Evolutionary conservation across 2,329 filamentous ascomycete genomes (phyloP).

Genomic region (Chrysosporium queenslandicum): DNA sequence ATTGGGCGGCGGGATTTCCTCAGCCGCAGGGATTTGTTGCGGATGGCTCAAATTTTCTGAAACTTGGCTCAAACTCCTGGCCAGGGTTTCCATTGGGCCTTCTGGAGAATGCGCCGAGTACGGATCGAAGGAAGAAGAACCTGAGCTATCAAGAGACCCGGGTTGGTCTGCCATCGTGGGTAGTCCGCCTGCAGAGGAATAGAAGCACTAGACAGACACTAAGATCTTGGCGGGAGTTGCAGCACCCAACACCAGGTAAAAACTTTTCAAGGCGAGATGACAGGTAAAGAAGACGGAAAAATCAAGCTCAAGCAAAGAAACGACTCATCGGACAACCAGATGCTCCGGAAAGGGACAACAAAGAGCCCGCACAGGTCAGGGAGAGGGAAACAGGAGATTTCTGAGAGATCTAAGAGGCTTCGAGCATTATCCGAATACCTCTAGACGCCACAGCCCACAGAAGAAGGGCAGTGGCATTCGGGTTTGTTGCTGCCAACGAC

Average conservation of each 20-base stretch:
- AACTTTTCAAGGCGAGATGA: background rate
- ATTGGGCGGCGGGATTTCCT: background rate
- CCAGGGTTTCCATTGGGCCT: constrained; percentile 8
- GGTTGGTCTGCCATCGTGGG: constrained; percentile 7
- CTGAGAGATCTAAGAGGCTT: background rate
- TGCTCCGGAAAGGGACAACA: background rate
- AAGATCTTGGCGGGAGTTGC: background rate
- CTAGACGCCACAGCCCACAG: background rate
- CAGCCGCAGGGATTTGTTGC: background rate
- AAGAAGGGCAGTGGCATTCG: background rate
- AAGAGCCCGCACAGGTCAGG: background rate
- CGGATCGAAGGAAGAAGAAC: constrained; percentile 19
- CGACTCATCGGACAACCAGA: background rate
- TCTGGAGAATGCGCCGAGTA: constrained; percentile 15
- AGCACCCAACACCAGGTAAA: background rate
- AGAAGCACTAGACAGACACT: background rate
- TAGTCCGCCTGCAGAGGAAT: background rate
- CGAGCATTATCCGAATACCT: background rate
- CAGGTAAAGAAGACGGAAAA: background rate
- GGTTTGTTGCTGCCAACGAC: background rate
- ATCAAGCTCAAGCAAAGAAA: background rate
- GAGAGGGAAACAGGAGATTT: background rate
- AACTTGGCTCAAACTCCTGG: constrained; percentile 5
- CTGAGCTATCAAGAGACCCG: constrained; percentile 12
- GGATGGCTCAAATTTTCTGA: background rate